Evolutionary conservation across 208 protist genomes (phyloP), one percentile per base, ranked within the genome.

Genomic region (Angomonas deanei): DNA sequence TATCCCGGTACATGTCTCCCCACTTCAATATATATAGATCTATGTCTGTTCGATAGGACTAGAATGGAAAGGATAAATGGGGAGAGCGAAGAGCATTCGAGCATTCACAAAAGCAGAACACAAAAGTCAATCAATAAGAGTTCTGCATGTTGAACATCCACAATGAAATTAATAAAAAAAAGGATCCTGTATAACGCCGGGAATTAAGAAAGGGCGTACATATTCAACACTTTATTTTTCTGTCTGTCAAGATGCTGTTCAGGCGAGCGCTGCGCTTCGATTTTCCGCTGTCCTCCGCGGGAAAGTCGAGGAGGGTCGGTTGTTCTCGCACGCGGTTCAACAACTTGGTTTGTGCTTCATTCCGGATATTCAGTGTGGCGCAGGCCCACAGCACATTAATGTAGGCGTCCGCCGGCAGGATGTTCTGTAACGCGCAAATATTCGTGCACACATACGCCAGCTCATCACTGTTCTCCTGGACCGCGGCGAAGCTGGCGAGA

Each of bases 401-500:
- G 36, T 79, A 68, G 15, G 77, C 72, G 0, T 62, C 58, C 4
- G 76, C 56, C 15, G 73, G 56, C 61, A 91, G 72, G 34, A 82
- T 75, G 2, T 23, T 66, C 69, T 87, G 71, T 3, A 73, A 72
- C 0, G 76, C 69, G 26, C 93, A 76, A 21, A 93, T 24, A 60
- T 87, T 75, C 15, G 72, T 84, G 64, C 84, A 91, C 1, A 80
- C 60, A 52, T 88, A 83, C 19, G 89, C 79, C 33, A 96, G 81
- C 70, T 93, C 86, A 57, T 96, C 90, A 48, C 87, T 82, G 52
- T 72, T 74, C 68, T 96, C 86, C 71, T 92, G 90, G 27, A 96
- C 86, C 23, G 86, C 84, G 19, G 90, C 90, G 53, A 96, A 96
- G 76, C 84, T 91, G 23, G 86, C 80, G 2, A 96, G 76, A 23